phyloP scores from a whole-genome alignment of 192 early-diverging fungal genomes.

The Coemansia sp. region DNA sequence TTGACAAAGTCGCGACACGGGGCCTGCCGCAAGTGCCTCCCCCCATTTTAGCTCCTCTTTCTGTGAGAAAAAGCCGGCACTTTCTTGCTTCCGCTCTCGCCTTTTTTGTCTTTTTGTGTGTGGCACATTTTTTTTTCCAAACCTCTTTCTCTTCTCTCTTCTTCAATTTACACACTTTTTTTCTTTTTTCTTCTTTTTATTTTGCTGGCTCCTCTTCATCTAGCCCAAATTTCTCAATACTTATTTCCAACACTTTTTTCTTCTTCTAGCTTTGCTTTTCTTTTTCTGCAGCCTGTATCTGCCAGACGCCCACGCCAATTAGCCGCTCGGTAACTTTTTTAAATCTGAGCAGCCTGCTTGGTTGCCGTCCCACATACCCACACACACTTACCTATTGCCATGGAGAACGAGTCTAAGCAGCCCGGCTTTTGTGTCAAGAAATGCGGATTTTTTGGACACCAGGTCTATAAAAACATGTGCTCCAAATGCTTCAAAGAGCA shows the following conservation, averaged over 20 bases:
- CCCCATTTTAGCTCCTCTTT: slow-evolving; percentile 12
- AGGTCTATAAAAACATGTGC: slow-evolving; percentile 74
- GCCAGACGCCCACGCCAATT: background rate
- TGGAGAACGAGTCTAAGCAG: slow-evolving; percentile 67
- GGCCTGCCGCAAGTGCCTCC: background rate
- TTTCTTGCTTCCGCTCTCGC: slow-evolving; percentile 11
- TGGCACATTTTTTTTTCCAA: background rate
- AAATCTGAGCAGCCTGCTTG: slow-evolving; percentile 11
- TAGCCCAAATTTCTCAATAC: background rate
- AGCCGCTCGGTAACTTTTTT: background rate
- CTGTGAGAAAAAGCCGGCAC: background rate
- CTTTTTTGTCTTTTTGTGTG: background rate
- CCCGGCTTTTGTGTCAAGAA: slow-evolving; percentile 68
- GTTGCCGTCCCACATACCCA: background rate
- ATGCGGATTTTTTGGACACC: slow-evolving; percentile 77
- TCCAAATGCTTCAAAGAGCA: slow-evolving; percentile 77
- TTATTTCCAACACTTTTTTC: background rate
- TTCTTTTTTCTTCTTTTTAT: slow-evolving; percentile 6
- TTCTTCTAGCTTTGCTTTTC: background rate
- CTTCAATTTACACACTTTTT: background rate
- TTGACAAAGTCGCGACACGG: slow-evolving; percentile 4
- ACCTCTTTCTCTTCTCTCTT: background rate
- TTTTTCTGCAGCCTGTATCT: background rate
- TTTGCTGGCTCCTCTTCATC: background rate
- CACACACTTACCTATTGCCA: background rate